Base-by-base conservation (phyloP, 2,329 filamentous ascomycete species). In the Proliferodiscus dingleyae region DNA sequence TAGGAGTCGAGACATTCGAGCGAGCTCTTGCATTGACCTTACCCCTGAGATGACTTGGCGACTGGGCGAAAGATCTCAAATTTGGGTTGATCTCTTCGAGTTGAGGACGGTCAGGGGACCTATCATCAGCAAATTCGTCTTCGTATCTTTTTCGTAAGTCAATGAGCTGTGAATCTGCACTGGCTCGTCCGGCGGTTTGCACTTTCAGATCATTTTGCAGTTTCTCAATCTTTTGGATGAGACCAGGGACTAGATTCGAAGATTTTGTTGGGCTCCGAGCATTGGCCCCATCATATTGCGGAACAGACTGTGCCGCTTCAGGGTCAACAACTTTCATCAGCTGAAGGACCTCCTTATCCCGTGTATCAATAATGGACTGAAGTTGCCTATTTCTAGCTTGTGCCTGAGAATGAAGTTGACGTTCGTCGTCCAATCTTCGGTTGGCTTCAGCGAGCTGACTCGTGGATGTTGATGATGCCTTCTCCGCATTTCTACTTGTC, bases 21-120 rank as follows among this genome's bases (percentile, higher is more conserved):
- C 82, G 83, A 33, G 80, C 81, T 34, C 74, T 71, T 15, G 65
- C 65, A 44, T 75, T 74, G 41, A 70, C 55, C 61, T 77, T 80
- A 18, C 68, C 65, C 39, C 80, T 76, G 49, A 82, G 72, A 59
- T 82, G 81, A n/a, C 78, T 82, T 1, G 89, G 89, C 4, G 89
- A 93, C 42, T 82, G 80, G 49, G 79, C 81, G 37, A 76, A 77
- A 30, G 87, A 81, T 16, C 83, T 80, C 68, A 94, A 86, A 61
- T 91, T 93, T 56, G 81, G 77, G 64, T 89, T 85, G 61, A 95
- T 88, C 66, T 96, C 91, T 60, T 95, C 90, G 32, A 95, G 73
- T 52, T 87, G 78, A 8, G 85, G 81, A 51, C 89, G 82, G 47
- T 69, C 85, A 71, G 66, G 85, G 72, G 67, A 83, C 68, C 64